Evolutionary conservation across 768 basidiomycete species (phyloP).

Genomic region (Hypholoma fasciculare): DNA sequence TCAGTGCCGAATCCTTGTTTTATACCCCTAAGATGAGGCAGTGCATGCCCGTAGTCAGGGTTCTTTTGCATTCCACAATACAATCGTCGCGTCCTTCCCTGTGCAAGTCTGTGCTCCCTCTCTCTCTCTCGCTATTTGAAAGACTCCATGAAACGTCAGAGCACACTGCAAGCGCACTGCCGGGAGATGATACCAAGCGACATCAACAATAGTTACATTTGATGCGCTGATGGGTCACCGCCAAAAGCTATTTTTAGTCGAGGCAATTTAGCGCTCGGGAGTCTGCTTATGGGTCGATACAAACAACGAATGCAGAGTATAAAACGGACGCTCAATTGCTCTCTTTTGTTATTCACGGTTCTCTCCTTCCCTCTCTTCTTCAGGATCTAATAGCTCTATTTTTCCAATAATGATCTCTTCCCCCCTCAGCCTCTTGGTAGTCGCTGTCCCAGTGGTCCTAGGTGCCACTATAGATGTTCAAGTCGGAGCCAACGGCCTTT

Average conservation of each 20-base stretch:
- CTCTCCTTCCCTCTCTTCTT: not conserved
- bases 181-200: not conserved
- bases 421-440: slow-evolving; percentile 14
- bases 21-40: too few relatives aligned
- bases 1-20: too few relatives aligned
- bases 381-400: too few relatives aligned
- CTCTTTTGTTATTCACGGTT: not conserved
- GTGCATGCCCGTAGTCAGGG: too few relatives aligned
- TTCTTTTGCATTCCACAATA: too few relatives aligned
- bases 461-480: slow-evolving; percentile 30
- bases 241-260: not conserved
- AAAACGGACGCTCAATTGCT: not conserved
- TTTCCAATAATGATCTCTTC: not conserved
- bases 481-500: slow-evolving; percentile 33
- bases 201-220: not conserved
- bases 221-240: not conserved
- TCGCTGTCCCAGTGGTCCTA: slow-evolving; percentile 27
- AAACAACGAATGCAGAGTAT: not conserved
- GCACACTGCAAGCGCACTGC: too few relatives aligned
- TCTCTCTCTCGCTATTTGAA: too few relatives aligned
- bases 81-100: too few relatives aligned
- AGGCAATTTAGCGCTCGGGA: not conserved
- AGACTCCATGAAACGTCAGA: too few relatives aligned
- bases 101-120: too few relatives aligned
- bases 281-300: not conserved